These are phyloP conservation scores for Mrakia hoshinonis DNA, from an alignment of 768 basidiomycete species.

Conservation along the genomic window DNA sequence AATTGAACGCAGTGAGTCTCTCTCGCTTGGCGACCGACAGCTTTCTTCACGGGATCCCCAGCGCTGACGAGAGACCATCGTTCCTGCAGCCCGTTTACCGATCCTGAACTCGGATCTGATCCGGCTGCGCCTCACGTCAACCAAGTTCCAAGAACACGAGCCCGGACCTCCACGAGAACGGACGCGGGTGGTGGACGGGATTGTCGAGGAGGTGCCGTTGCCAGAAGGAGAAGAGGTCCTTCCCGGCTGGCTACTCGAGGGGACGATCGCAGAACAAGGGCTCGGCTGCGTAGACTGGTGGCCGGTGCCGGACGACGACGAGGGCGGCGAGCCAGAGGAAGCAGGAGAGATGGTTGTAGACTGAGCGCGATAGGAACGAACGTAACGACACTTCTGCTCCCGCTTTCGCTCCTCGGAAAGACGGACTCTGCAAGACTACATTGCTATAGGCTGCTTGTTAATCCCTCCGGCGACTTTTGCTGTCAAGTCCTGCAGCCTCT, in stretches of 20 bases:
- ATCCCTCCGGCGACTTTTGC: no score
- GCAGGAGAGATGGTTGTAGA: slow-evolving; percentile 30
- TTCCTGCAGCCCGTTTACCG: no score
- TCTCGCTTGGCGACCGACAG: no score
- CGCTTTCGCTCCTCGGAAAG: no score
- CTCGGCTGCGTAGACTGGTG: slow-evolving; percentile 43
- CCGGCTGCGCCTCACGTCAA: slow-evolving; percentile 39
- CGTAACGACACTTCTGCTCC: no score
- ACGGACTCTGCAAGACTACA: no score
- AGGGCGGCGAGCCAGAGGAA: slow-evolving; percentile 32
- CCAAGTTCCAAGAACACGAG: slow-evolving; percentile 40
- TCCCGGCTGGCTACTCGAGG: slow-evolving; percentile 40
- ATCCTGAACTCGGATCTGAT: slow-evolving; percentile 37
- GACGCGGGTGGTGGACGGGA: slow-evolving; percentile 28
- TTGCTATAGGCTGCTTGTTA: no score
- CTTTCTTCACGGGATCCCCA: neutral
- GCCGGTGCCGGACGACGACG: slow-evolving; percentile 36
- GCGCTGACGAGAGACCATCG: no score
- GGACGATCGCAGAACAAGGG: slow-evolving; percentile 43
- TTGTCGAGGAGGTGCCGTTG: slow-evolving; percentile 11
- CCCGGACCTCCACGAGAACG: slow-evolving; percentile 35
- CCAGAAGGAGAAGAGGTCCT: slow-evolving; percentile 37
- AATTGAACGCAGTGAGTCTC: slow-evolving; percentile 18
- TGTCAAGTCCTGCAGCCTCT: no score
- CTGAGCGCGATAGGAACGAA: neutral